Conservation (phyloP, 345 rosid genomes). For the Citrus glauca region DNA sequence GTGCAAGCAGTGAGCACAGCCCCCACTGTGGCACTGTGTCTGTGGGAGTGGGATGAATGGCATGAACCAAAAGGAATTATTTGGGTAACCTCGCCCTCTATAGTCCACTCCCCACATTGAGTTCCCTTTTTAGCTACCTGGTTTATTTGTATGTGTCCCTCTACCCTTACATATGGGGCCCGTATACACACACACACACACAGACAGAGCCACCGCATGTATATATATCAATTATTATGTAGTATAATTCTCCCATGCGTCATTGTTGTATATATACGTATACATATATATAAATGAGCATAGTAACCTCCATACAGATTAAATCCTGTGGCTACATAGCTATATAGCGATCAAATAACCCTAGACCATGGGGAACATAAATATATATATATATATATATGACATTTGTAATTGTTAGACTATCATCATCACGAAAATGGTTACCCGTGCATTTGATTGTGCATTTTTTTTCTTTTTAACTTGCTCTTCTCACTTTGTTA, state of each 20-base stretch:
- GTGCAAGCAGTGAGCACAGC: not conserved
- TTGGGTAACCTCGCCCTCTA: constrained; percentile 22
- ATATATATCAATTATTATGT: too few relatives aligned
- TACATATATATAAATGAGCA: too few relatives aligned
- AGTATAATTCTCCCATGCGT: too few relatives aligned
- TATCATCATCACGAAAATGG: constrained; percentile 35
- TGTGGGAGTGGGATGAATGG: too few relatives aligned
- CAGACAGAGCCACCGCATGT: too few relatives aligned
- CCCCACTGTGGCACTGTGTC: not conserved
- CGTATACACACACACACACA: not conserved
- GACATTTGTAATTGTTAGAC: constrained; percentile 40
- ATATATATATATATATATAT: too few relatives aligned
- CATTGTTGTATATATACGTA: too few relatives aligned
- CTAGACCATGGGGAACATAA: constrained; percentile 18
- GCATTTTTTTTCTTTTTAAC: too few relatives aligned
- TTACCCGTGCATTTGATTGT: constrained; percentile 15
- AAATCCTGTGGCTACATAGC: not conserved
- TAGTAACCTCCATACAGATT: not conserved
- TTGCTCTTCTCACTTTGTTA: too few relatives aligned
- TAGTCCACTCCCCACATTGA: constrained; percentile 1
- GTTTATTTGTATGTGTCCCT: constrained; percentile 37
- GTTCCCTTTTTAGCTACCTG: constrained; percentile 28
- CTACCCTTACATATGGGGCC: constrained; percentile 40
- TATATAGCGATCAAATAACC: constrained; percentile 6
- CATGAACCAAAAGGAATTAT: constrained; percentile 26